Evolutionary conservation across 108 stramenopile species (phyloP).

Genomic region (Pseudonitzschia pungens): DNA sequence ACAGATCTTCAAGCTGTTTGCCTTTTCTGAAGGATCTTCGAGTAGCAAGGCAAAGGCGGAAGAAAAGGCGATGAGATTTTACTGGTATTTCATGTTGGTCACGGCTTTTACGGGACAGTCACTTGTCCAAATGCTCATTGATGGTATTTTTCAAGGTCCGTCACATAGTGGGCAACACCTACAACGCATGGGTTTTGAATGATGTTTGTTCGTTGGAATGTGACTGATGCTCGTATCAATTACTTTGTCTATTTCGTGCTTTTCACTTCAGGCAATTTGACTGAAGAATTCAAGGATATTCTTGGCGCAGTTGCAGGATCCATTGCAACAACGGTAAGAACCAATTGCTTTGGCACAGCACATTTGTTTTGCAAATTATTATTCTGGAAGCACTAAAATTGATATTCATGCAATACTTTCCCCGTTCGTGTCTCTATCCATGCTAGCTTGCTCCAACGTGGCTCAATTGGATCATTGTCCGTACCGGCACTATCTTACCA

Average conservation of each 20-base stretch:
- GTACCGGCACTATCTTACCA: slow-evolving; percentile 59
- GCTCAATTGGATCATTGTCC: slow-evolving; percentile 87
- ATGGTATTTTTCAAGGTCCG: slow-evolving; percentile 47
- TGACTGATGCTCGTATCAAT: neutral
- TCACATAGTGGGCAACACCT: neutral
- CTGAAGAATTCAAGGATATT: slow-evolving; percentile 19
- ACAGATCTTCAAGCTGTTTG: slow-evolving; percentile 84
- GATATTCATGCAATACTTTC: neutral
- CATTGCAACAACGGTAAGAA: slow-evolving; percentile 24
- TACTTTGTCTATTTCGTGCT: neutral
- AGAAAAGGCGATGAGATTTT: slow-evolving; percentile 71
- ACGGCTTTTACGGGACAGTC: slow-evolving; percentile 75
- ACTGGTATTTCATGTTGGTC: slow-evolving; percentile 84
- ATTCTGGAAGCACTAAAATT: neutral
- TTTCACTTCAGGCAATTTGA: slow-evolving; percentile 3
- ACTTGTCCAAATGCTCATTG: slow-evolving; percentile 60
- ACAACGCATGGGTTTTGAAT: neutral
- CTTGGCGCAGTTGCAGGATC: slow-evolving; percentile 21
- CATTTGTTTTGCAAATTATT: neutral
- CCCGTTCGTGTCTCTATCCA: neutral
- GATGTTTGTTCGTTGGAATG: too few relatives aligned
- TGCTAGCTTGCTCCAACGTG: slow-evolving; percentile 42
- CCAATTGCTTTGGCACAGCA: too few relatives aligned
- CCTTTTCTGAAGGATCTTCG: slow-evolving; percentile 73
- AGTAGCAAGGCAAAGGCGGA: slow-evolving; percentile 63